Conservation (phyloP, 305 asterid species). For the Coffea humblotiana region DNA sequence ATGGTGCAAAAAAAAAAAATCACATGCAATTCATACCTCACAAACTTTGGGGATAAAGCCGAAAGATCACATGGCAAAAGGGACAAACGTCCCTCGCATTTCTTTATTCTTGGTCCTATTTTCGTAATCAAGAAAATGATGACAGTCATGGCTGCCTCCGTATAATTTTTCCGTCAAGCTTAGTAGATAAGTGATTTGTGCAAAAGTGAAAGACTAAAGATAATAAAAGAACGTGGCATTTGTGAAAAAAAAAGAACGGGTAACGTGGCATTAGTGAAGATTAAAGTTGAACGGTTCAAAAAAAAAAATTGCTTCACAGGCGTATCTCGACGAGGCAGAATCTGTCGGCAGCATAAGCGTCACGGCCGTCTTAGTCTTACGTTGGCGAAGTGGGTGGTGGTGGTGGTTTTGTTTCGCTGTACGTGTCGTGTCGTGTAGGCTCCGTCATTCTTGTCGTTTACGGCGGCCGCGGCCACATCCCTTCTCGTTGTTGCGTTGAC, state of each 20-base stretch:
- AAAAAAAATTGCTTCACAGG: slow-evolving; percentile 13
- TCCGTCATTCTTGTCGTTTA: slow-evolving; percentile 22
- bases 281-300: not conserved
- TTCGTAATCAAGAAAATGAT: too few relatives aligned
- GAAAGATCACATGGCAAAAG: too few relatives aligned
- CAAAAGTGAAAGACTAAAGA: too few relatives aligned
- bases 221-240: slow-evolving; percentile 22
- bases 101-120: too few relatives aligned
- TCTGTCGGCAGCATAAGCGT: slow-evolving; percentile 45
- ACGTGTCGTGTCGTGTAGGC: slow-evolving; percentile 14
- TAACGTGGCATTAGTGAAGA: slow-evolving; percentile 19
- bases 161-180: too few relatives aligned
- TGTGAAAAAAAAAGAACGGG: not conserved
- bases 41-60: too few relatives aligned
- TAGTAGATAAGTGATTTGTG: too few relatives aligned
- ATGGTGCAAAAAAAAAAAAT: too few relatives aligned
- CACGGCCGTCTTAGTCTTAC: slow-evolving; percentile 41
- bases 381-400: slow-evolving; percentile 4
- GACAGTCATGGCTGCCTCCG: too few relatives aligned
- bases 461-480: slow-evolving; percentile 4
- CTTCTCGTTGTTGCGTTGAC: slow-evolving; percentile 16
- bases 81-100: too few relatives aligned
- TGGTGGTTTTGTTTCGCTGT: not conserved
- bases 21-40: too few relatives aligned
- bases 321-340: not conserved